Base-by-base conservation (phyloP, 2,329 filamentous ascomycete genomes). In the Xylogone sp. region DNA sequence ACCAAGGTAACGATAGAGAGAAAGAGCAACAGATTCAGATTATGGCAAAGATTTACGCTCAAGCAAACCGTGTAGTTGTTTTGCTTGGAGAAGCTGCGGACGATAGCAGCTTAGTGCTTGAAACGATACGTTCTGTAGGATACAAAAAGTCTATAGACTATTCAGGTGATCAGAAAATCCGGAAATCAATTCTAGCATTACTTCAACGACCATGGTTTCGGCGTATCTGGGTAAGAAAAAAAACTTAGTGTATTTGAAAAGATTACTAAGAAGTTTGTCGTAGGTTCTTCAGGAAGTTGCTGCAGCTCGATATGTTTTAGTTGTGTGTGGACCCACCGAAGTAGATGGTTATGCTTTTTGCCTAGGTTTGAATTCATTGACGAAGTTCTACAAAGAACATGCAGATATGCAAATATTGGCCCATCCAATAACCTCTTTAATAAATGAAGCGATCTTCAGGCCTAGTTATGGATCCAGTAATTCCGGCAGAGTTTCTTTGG, bases 221-320 rank as follows among this genome's bases (percentile, higher is more conserved):
- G 19, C 43, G 43, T n/a, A 45, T 45, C 19, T 45, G 43, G 43
- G 43, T 45, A 45, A 45, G 43, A 19, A 6, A 21, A 27, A 8
- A 45, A 18, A 45, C 13, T 16, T 5, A 16, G 6, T 9, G 18
- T 2, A 49, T 21, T 21, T 39, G 43, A 8, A 24, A 22, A 47
- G 31, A 42, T 42, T 29, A 49, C 43, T 31, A 27, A 45, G 42
- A 42, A 12, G 13, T 24, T 48, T 46, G 34, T 31, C 43, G n/a
- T 46, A 53, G 51, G 44, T 56, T 19, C 49, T 56, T 52, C 51
- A 56, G 19, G 51, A 56, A 21, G 49, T 53, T 52, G 54, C 51
- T n/a, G 46, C 44, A 47, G 51, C 51, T 53, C 53, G 53, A 48
- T 29, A 48, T 48, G 22, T 55, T 22, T 13, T 53, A 7, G 48